Base-by-base conservation (phyloP, 2,329 filamentous ascomycete genomes). In the Fusarium sp. region DNA sequence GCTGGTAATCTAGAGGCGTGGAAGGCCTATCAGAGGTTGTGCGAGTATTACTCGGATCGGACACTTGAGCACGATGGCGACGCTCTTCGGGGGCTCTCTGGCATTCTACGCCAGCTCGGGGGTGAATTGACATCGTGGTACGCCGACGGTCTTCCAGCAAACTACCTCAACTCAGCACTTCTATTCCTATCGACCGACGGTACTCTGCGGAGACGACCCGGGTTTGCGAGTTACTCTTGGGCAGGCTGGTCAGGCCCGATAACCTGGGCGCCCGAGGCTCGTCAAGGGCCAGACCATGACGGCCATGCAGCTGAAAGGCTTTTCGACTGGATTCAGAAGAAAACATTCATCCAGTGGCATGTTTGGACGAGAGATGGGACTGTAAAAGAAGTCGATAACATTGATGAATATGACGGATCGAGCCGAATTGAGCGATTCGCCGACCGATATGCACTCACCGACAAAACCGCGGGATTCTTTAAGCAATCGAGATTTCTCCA, bases 221-320 rank as follows among this genome's bases (percentile, higher is more conserved):
- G 49, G 5, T 73, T 73, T 40, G 59, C 69, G 6, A 73, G 71
- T n/a, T 73, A 66, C 53, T 73, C 71, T 9, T 73, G 71, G 71
- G 66, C 63, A 10, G 71, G 71, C 16, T 73, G 71, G 69, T 62
- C 58, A 5, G 67, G 63, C 7, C 12, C 33, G 6, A 66, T 69
- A 38, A 51, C 16, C 24, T 68, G 66, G 66, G 61, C 66, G 6
- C 55, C 61, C 12, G 66, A 64, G 17, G 22, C 35, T 33, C 46
- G 64, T 9, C 44, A 38, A 14, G 55, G 61, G 24, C 31, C 42
- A 2, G 61, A 27, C 3, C 8, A 56, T 5, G 22, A 36, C 11
- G 5, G 5, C 2, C 35, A 60, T 7, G 17, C 11, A 6, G n/a
- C 61, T 1, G 27, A 40, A 11, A 65, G 40, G 17, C 7, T 68